Base-by-base conservation (phyloP, 164 flowering plant genomes). In the Litsea cubeba region DNA sequence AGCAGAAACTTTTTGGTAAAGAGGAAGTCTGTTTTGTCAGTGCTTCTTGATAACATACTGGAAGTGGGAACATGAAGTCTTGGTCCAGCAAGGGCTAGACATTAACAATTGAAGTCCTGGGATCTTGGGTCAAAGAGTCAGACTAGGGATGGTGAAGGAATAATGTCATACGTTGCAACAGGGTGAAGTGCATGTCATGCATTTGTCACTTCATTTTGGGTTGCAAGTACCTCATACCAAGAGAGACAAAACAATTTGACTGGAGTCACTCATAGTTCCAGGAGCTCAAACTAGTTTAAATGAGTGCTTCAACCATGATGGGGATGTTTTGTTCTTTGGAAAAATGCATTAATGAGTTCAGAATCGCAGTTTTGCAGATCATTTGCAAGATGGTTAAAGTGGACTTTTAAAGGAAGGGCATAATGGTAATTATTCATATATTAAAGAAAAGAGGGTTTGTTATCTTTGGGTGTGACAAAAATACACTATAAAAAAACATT, bases 401-500 rank as follows among this genome's bases (percentile, higher is more conserved):
- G 35, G 35, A 4, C 35, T 30, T 30, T 30, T 30, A 4, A 30
- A 30, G 35, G 6, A 40, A 8, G 46, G 11, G 11, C 46, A 40
- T 40, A 40, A 40, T 40, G 46, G 46, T 40, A 40, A 40, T 40
- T 40, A 5, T 8, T 5, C 46, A 40, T 40, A 40, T 40, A 40
- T 40, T 40, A 5, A 54, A 54, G 60, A 54, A 54, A 15, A 20
- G n/a, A 20, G 60, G n/a, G 20, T 54, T 54, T 7, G 2, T 1
- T 54, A 54, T 54, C 17, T 54, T 15, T 54, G 60, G 60, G 60
- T 54, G 60, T 54, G n/a, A 20, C 17, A 11, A 54, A 54, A 12
- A 54, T 15, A 20, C 67, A 69, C 51, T 23, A 58, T 32, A 35
- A 62, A 17, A n/a, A 46, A 71, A 73, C 68, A 72, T 26, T 84